A percentile compares a stretch with the other conserved stretches of the same genome.
Conservation (phyloP, 768 basidiomycete species). For the Arthromyces matolae region DNA sequence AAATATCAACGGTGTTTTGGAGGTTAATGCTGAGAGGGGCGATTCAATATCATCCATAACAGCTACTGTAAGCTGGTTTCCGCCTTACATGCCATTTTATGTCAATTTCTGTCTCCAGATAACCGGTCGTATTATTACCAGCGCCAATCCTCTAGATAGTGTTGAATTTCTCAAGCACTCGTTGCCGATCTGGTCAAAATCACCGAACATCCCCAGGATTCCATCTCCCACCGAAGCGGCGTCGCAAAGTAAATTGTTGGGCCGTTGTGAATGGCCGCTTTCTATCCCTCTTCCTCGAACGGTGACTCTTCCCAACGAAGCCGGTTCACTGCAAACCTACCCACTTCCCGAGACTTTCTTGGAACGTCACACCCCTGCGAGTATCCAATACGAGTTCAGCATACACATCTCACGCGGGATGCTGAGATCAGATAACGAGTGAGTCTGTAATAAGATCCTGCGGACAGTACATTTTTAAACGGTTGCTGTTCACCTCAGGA, state of each 20-base stretch:
- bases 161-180: constrained; percentile 43
- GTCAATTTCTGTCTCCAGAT: constrained; percentile 27
- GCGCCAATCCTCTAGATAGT: constrained; percentile 38
- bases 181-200: constrained; percentile 48
- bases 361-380: constrained; percentile 45
- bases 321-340: constrained; percentile 36
- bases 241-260: constrained; percentile 40
- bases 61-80: constrained; percentile 32
- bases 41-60: constrained; percentile 49
- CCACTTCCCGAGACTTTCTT: constrained; percentile 51
- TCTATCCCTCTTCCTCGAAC: constrained; percentile 43
- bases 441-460: constrained; percentile 14
- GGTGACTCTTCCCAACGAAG: constrained; percentile 35
- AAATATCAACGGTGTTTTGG: constrained; percentile 44
- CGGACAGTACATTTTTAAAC: neutral
- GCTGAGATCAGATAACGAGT: constrained; percentile 46
- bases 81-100: neutral
- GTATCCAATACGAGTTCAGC: constrained; percentile 49
- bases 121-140: constrained; percentile 51
- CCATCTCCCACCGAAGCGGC: constrained; percentile 40
- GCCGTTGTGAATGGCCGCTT: constrained; percentile 45
- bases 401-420: constrained; percentile 44
- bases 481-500: constrained; percentile 23
- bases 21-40: constrained; percentile 45
- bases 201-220: constrained; percentile 34